These are phyloP conservation scores for Ceratobasidium sp. DNA, from an alignment of 1,284 basidiomycete genomes.

Conservation along the genomic window DNA sequence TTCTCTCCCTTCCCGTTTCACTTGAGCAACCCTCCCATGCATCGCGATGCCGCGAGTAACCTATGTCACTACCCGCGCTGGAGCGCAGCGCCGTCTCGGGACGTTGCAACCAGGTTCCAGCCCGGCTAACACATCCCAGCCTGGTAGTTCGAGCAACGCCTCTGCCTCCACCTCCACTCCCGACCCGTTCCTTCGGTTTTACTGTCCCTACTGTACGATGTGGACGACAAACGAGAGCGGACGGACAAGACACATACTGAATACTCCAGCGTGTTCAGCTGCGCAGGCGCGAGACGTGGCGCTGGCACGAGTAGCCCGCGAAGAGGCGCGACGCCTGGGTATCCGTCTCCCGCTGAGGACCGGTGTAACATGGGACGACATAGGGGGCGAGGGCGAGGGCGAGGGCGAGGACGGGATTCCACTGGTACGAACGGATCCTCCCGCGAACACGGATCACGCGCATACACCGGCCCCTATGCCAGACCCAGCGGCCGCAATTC, in stretches of 20 bases:
- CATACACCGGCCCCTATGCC: neutral
- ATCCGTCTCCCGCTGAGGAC: neutral
- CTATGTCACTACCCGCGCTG: neutral
- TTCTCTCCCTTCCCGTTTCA: neutral
- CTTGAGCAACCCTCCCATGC: neutral
- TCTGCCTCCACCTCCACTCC: neutral
- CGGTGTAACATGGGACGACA: neutral
- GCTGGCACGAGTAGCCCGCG: neutral
- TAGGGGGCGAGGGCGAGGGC: neutral
- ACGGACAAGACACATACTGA: neutral
- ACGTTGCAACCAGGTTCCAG: neutral
- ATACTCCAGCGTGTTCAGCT: neutral
- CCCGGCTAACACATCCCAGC: neutral
- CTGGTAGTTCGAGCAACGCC: neutral
- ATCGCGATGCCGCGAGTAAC: neutral
- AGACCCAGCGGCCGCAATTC: neutral
- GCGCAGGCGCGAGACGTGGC: neutral
- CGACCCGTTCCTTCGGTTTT: neutral
- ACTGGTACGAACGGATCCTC: neutral
- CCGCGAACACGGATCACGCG: neutral
- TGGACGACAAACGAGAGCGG: constrained; percentile 6
- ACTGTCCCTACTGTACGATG: constrained; percentile 1
- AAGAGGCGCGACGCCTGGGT: neutral
- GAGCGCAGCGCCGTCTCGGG: neutral
- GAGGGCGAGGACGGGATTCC: neutral